A percentile compares a stretch with the other conserved stretches of the same genome.
phyloP scores from a whole-genome alignment of 495 filamentous ascomycete species.

The Penicillium simplicissimum region DNA sequence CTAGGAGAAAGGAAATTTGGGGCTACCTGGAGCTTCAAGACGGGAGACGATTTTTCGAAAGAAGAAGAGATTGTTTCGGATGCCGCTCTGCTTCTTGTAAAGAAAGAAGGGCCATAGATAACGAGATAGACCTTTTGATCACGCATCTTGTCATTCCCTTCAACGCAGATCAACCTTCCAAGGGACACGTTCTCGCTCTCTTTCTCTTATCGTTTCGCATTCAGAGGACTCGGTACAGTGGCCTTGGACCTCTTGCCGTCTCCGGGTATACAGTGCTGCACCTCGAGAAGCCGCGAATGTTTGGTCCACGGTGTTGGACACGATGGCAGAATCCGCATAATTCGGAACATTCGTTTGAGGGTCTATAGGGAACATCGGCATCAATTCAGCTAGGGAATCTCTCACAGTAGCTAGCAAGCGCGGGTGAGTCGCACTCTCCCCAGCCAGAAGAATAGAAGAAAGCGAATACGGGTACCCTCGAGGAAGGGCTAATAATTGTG shows the following conservation, averaged over 20 bases:
- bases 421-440: conserved; percentile 16
- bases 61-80: too few species aligned
- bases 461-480: conserved; percentile 7
- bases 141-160: background rate
- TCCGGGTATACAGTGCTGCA: conserved; percentile 19
- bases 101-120: too few species aligned
- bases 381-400: conserved; percentile 10
- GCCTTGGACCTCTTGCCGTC: conserved; percentile 19
- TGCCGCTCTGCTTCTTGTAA: too few species aligned
- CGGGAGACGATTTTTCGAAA: too few species aligned
- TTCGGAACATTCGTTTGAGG: conserved; percentile 3
- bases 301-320: conserved; percentile 1
- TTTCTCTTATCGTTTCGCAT: conserved; percentile 8
- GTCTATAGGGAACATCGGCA: conserved; percentile 2
- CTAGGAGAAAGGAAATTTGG: too few species aligned
- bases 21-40: too few species aligned
- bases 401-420: conserved; percentile 12
- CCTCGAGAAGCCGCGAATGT: conserved; percentile 20
- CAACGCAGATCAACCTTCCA: conserved; percentile 1
- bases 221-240: conserved; percentile 10
- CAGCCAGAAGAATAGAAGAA: conserved; percentile 15
- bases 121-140: too few species aligned
- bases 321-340: background rate
- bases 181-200: background rate
- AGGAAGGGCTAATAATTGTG: conserved; percentile 13